A percentile compares a stretch with the other conserved stretches of the same genome.
Evolutionary conservation across 768 basidiomycete species (phyloP).

Genomic region (Melanogaster broomeanus): DNA sequence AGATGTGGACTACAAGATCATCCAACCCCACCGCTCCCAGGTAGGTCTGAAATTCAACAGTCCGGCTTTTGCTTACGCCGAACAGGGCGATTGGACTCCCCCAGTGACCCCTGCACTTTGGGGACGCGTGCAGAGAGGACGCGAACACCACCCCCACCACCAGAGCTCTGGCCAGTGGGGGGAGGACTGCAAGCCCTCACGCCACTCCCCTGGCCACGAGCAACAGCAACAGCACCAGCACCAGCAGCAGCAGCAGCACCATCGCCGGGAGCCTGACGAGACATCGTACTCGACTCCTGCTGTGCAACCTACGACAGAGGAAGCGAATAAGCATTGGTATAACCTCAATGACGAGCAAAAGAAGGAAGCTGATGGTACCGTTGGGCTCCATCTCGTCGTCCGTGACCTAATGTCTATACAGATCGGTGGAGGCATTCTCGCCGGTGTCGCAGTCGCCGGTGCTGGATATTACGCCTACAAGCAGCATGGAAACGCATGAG

Average conservation of each 20-base stretch:
- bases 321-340: conserved; percentile 56
- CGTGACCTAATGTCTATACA: conserved; percentile 26
- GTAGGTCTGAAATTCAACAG: conserved; percentile 31
- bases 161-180: conserved; percentile 17
- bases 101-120: conserved; percentile 63
- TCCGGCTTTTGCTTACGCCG: conserved; percentile 5
- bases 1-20: conserved; percentile 63
- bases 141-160: conserved; percentile 18
- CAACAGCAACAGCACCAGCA: conserved; percentile 32
- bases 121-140: conserved; percentile 49
- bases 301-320: conserved; percentile 38
- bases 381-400: not conserved
- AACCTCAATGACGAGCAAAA: conserved; percentile 56
- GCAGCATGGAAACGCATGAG: conserved; percentile 54
- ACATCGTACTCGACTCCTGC: conserved; percentile 15
- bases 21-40: conserved; percentile 73
- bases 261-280: conserved; percentile 29
- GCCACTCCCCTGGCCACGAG: conserved; percentile 4
- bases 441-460: conserved; percentile 53
- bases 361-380: conserved; percentile 57
- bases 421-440: conserved; percentile 66
- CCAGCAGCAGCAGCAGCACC: conserved; percentile 30
- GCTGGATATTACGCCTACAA: conserved; percentile 56
- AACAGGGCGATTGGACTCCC: conserved; percentile 70
- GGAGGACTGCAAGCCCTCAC: conserved; percentile 14